These are phyloP conservation scores for Volutella citrinella DNA, from an alignment of 2,329 filamentous ascomycete species.

Conservation along the genomic window DNA sequence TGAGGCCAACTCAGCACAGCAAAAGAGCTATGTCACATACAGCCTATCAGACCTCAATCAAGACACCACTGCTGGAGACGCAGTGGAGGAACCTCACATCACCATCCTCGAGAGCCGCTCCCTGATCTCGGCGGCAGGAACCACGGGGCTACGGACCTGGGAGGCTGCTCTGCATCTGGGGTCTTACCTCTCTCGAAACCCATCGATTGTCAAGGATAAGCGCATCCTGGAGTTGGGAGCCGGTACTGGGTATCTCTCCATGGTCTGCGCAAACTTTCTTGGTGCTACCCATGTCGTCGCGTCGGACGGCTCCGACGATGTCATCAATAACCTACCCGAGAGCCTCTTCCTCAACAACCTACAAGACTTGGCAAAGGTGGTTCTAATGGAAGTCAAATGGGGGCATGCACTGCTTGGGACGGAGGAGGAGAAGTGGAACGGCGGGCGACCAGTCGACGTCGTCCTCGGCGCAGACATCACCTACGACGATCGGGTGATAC, in stretches of 20 bases:
- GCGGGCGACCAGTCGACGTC: constrained; percentile 51
- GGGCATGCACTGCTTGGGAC: constrained; percentile 57
- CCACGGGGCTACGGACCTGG: constrained; percentile 77
- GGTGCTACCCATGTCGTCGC: constrained; percentile 57
- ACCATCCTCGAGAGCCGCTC: constrained; percentile 67
- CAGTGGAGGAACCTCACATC: constrained; percentile 33
- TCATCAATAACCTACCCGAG: constrained; percentile 64
- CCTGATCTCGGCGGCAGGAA: constrained; percentile 67
- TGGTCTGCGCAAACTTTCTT: constrained; percentile 69
- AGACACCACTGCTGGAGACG: constrained; percentile 7
- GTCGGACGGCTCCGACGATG: constrained; percentile 72
- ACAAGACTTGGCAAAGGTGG: constrained; percentile 43
- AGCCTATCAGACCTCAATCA: constrained; percentile 35
- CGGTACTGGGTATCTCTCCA: constrained; percentile 72
- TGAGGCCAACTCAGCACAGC: constrained; percentile 64
- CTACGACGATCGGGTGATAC: constrained; percentile 65
- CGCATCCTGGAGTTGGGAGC: constrained; percentile 70
- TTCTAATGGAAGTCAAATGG: constrained; percentile 60
- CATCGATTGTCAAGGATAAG: constrained; percentile 47
- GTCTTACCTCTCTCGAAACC: constrained; percentile 58
- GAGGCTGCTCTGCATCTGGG: constrained; percentile 75
- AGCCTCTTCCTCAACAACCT: constrained; percentile 69
- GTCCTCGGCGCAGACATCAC: constrained; percentile 77
- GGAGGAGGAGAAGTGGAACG: constrained; percentile 53
- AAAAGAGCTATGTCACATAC: constrained; percentile 75